Base-by-base conservation (phyloP, 495 filamentous ascomycete genomes). In the Coniosporium apollinis region DNA sequence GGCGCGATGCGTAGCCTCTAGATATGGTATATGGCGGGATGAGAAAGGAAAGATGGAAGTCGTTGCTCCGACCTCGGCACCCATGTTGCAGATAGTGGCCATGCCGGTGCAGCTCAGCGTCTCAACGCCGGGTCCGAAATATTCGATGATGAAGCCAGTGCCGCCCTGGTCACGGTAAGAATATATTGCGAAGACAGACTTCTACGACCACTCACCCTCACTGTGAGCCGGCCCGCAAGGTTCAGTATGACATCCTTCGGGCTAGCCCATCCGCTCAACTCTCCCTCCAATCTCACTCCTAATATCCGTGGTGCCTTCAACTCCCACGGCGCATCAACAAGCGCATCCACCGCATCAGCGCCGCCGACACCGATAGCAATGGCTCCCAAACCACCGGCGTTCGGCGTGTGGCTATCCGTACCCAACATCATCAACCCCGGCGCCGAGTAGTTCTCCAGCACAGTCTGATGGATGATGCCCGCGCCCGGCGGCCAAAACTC, bases 391-490 rank as follows among this genome's bases (percentile, higher is more conserved):
- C 89, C 89, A 54, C 89, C 89, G 10, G 76, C 89, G 55, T 97
- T 96, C 15, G 89, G 89, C 19, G 89, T 94, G 61, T 96, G 89
- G 51, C 86, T 94, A 57, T 97, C 89, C 22, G 89, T 97, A 38
- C 89, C 89, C n/a, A 97, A 70, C 86, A 96, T 94, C 89, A 97
- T 94, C 49, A 94, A 54, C 30, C 89, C 89, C 3, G 89, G 89
- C 3, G 84, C 76, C n/a, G 89, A 82, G 52, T 97, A 97, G 59
- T 96, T 96, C 65, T 97, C 89, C 46, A 97, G 62, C 28, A 97
- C 89, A 39, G 81, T 91, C 67, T 97, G 89, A 61, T 97, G 89
- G 44, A 97, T 97, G 41, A 97, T 97, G 41, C 89, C 30, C n/a
- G 89, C 89, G 34, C 91, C 91, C 0, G 89, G 89, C 2, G 89